Evolutionary conservation across 441 rosid species (phyloP).

Genomic region (Erodium trifolium): DNA sequence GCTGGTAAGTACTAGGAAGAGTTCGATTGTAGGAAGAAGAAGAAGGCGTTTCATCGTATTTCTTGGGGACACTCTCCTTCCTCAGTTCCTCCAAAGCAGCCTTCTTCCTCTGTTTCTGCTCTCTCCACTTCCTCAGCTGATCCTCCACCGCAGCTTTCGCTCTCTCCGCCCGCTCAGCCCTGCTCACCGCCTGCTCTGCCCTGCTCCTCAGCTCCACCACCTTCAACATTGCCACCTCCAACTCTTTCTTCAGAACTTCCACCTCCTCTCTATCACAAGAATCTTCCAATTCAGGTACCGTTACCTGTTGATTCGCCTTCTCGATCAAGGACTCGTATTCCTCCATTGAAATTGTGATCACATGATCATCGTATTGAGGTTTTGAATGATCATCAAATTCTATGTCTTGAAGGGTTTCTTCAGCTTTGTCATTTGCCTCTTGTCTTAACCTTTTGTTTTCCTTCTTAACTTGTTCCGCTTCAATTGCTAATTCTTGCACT

Average conservation of each 20-base stretch:
- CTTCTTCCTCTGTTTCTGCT: slow-evolving; percentile 39
- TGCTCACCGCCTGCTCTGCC: slow-evolving; percentile 37
- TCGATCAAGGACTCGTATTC: slow-evolving; percentile 28
- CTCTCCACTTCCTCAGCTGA: slow-evolving; percentile 34
- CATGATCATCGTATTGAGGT: slow-evolving; percentile 9
- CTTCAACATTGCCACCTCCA: slow-evolving; percentile 29
- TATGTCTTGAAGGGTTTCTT: slow-evolving; percentile 13
- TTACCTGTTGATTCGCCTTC: slow-evolving; percentile 22
- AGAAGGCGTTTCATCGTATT: not conserved
- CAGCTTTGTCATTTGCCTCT: slow-evolving; percentile 11
- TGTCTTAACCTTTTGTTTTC: slow-evolving; percentile 22
- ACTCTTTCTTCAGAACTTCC: slow-evolving; percentile 30
- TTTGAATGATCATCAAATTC: not conserved
- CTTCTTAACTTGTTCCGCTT: slow-evolving; percentile 31
- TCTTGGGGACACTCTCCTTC: slow-evolving; percentile 29
- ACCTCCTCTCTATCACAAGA: slow-evolving; percentile 13
- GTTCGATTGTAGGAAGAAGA: slow-evolving; percentile 15
- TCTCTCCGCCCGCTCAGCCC: slow-evolving; percentile 49
- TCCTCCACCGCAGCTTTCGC: slow-evolving; percentile 35
- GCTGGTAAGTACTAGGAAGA: slow-evolving; percentile 19
- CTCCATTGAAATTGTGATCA: slow-evolving; percentile 26
- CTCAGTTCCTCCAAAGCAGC: slow-evolving; percentile 37
- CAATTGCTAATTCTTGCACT: slow-evolving; percentile 28
- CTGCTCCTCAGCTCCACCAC: slow-evolving; percentile 38
- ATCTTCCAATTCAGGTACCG: not conserved